Percentiles rank a stretch among this genome's conserved stretches.
phyloP scores from a whole-genome alignment of 768 basidiomycete genomes.

The Phlebiopsis flavidoalba region DNA sequence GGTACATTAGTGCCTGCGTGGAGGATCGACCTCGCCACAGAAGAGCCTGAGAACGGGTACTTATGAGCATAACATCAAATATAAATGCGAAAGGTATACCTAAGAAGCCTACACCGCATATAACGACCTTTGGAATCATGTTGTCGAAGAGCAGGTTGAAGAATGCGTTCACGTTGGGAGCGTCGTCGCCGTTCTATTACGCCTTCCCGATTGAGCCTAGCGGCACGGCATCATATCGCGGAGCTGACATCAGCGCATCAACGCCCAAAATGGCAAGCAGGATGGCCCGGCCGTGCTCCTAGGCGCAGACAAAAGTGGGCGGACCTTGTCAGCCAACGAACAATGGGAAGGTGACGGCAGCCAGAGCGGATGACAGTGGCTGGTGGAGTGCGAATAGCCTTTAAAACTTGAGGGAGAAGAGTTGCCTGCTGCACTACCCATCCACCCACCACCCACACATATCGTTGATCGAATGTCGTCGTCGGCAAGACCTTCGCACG shows the following conservation, averaged over 20 bases:
- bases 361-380: neutral
- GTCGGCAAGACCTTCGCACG: neutral
- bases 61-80: neutral
- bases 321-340: neutral
- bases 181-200: neutral
- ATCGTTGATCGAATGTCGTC: conserved; percentile 3
- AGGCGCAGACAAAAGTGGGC: neutral
- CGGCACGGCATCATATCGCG: neutral
- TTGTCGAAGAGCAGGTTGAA: neutral
- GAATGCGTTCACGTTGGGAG: neutral
- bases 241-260: neutral
- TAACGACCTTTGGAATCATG: conserved; percentile 33
- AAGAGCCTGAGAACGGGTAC: conserved; percentile 41
- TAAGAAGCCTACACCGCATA: conserved; percentile 44
- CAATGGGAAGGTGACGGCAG: neutral
- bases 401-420: neutral
- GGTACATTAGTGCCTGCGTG: conserved; percentile 23
- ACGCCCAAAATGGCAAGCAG: neutral
- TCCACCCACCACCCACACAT: neutral
- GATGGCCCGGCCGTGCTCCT: neutral
- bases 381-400: neutral
- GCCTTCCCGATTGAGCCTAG: neutral
- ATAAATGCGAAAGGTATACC: neutral
- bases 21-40: conserved; percentile 52
- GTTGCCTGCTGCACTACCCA: neutral